Evolutionary conservation across 2,329 filamentous ascomycete genomes (phyloP).

Genomic region (Ilyonectria destructans): DNA sequence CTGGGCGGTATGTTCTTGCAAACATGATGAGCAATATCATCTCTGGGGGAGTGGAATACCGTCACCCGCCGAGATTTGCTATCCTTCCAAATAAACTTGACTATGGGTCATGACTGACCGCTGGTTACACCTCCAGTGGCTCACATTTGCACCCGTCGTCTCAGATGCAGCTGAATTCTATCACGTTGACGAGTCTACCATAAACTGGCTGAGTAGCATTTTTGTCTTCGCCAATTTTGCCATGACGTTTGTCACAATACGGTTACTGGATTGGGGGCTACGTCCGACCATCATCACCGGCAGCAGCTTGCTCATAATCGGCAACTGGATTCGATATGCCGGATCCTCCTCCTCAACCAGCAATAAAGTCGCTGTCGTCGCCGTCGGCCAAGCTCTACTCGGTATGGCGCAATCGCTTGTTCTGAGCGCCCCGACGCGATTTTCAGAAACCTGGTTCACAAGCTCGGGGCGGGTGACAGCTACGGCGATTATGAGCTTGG

Average conservation of each 20-base stretch:
- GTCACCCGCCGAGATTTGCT: too few relatives aligned
- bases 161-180: conserved; percentile 83
- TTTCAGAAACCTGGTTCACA: conserved; percentile 96
- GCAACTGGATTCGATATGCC: conserved; percentile 93
- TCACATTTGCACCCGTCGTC: conserved; percentile 90
- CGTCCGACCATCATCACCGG: conserved; percentile 83
- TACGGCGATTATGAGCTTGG: conserved; percentile 86
- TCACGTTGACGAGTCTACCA: conserved; percentile 78
- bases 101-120: neutral
- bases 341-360: conserved; percentile 70
- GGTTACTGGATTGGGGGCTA: conserved; percentile 84
- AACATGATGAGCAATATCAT: conserved; percentile 66
- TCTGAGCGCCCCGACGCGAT: conserved; percentile 88
- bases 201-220: conserved; percentile 94
- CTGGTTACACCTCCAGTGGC: conserved; percentile 71
- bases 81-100: neutral
- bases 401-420: conserved; percentile 94
- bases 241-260: conserved; percentile 81
- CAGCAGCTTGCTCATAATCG: conserved; percentile 81
- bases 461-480: conserved; percentile 86
- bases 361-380: conserved; percentile 81
- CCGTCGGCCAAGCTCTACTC: conserved; percentile 93
- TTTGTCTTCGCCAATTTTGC: conserved; percentile 89
- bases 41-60: conserved; percentile 68
- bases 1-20: conserved; percentile 73